Percentiles rank a stretch among this genome's conserved stretches.
These are phyloP conservation scores for Panicum virgatum DNA, from an alignment of 202 grass and related monocot genomes.

Conservation along the genomic window DNA sequence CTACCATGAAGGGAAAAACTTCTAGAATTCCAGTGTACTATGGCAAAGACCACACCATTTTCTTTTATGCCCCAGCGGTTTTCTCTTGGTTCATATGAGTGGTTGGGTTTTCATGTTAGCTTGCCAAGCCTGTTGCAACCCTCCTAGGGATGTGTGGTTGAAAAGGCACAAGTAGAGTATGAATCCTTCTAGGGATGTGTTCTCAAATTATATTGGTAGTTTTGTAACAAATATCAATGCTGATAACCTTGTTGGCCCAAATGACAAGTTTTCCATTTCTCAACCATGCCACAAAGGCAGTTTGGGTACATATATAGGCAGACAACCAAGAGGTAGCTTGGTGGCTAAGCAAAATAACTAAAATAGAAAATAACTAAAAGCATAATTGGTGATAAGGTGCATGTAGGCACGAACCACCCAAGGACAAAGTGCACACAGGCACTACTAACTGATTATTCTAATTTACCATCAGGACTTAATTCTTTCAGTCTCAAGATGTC, in stretches of 20 bases:
- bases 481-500: not conserved
- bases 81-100: not conserved
- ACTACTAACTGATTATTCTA: too few relatives aligned
- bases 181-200: not conserved
- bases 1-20: not conserved
- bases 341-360: too few relatives aligned
- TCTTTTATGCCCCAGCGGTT: not conserved
- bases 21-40: not conserved
- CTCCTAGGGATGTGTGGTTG: not conserved
- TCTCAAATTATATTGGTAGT: slow-evolving; percentile 10
- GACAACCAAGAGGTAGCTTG: too few relatives aligned
- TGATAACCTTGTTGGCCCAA: not conserved
- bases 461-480: too few relatives aligned
- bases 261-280: too few relatives aligned
- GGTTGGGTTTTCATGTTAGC: not conserved
- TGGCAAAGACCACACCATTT: not conserved
- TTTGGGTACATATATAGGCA: too few relatives aligned
- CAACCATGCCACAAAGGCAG: too few relatives aligned
- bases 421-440: too few relatives aligned
- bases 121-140: not conserved
- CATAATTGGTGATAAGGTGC: too few relatives aligned
- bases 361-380: too few relatives aligned
- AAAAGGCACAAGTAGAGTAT: not conserved
- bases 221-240: not conserved
- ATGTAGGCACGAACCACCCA: too few relatives aligned